Evolutionary conservation across 352 stramenopile species (phyloP).

Genomic region (Globisporangium perplexum): DNA sequence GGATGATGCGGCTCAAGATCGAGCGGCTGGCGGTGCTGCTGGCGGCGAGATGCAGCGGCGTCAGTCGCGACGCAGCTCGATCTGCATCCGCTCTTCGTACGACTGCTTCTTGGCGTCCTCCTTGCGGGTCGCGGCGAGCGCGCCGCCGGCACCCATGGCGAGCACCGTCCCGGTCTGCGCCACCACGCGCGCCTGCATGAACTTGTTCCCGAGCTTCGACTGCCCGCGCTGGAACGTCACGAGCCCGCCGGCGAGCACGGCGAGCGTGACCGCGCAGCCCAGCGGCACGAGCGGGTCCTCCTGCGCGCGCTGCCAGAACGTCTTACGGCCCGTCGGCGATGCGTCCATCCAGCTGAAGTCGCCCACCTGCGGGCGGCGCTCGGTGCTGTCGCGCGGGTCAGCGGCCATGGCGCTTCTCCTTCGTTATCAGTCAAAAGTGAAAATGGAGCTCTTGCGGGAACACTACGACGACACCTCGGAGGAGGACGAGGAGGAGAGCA

Average conservation of each 20-base stretch:
- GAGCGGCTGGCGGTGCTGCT: too few relatives aligned
- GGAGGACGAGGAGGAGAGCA: neutral
- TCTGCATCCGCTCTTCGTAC: constrained; percentile 72
- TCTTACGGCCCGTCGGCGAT: constrained; percentile 45
- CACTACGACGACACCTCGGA: constrained; percentile 8
- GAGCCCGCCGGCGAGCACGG: constrained; percentile 62
- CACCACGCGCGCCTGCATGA: constrained; percentile 80
- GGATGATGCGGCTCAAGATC: too few relatives aligned
- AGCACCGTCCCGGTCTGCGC: constrained; percentile 66
- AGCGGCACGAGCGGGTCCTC: constrained; percentile 78
- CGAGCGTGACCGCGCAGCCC: constrained; percentile 55
- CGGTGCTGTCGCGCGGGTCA: neutral
- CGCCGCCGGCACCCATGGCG: constrained; percentile 43
- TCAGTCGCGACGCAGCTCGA: constrained; percentile 45
- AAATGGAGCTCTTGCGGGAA: constrained; percentile 13
- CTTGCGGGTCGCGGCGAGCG: constrained; percentile 39
- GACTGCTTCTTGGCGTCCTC: constrained; percentile 43
- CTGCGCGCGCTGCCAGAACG: constrained; percentile 50
- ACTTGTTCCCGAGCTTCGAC: constrained; percentile 73
- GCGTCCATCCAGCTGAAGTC: constrained; percentile 72
- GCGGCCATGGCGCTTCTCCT: neutral
- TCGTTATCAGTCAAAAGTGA: too few relatives aligned
- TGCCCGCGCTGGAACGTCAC: constrained; percentile 64
- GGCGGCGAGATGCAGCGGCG: too few relatives aligned
- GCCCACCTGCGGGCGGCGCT: constrained; percentile 17